Evolutionary conservation across 2,329 filamentous ascomycete species (phyloP), one percentile per base, ranked within the genome.

Genomic region (Phialophora expanda): DNA sequence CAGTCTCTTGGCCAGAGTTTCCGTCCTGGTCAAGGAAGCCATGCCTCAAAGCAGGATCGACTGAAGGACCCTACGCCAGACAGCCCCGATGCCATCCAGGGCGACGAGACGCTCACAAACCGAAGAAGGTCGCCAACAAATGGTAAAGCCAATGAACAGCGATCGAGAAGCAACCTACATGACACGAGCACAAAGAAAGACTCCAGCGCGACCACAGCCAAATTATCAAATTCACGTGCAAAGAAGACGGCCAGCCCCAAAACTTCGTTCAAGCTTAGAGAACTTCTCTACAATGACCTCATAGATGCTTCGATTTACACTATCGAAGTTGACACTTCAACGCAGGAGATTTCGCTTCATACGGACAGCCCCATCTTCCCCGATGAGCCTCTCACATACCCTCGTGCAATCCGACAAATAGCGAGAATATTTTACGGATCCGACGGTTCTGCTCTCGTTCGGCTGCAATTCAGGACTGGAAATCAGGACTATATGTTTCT

Each of bases 81-180:
- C 17, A 70, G 68, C 28, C 68, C 68, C 22, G 68, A 70, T 66
- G 64, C 46, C 6, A 38, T 70, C 14, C 68, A 69, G 22, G 41
- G 53, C 9, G 54, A n/a, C 11, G 50, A 57, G 4, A 20, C 55
- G 12, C 50, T 3, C 38, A 17, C 4, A 2, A 3, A 44, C n/a
- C 17, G 38, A 20, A 20, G 14, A n/a, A n/a, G 5, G 17, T 8
- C 38, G 17, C 38, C 38, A 44, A 3, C 20, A 2, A n/a, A 6
- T n/a, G 38, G 17, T n/a, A 20, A 7, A n/a, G 38, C 17, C 17
- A n/a, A 44, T n/a, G 38, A 44, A n/a, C 17, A 17, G 17, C 38
- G 38, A n/a, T 44, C 38, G 38, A 44, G 38, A 44, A 44, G 38
- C 38, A 8, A 17, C 38, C 17, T n/a, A 17, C 38, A n/a, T 44